Evolutionary conservation across 768 basidiomycete species (phyloP).

Genomic region (Sarcomyxa edulis): DNA sequence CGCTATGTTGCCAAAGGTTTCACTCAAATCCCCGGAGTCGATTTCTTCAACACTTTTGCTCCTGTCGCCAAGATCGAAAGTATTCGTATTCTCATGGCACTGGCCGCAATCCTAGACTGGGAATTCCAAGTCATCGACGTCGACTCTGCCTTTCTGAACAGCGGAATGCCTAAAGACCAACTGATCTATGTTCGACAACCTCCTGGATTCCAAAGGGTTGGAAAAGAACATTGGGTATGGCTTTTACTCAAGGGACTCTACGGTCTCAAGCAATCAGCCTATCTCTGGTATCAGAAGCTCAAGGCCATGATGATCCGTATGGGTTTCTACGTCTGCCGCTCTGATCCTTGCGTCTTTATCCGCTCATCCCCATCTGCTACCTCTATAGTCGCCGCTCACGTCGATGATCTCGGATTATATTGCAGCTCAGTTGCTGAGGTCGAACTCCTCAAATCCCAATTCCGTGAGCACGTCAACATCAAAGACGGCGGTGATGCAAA

Average conservation of each 20-base stretch:
- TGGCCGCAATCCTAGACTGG: conserved; percentile 26
- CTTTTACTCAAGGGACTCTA: conserved; percentile 1
- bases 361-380: neutral
- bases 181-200: neutral
- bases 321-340: neutral
- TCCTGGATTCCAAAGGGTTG: conserved; percentile 19
- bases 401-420: conserved; percentile 9
- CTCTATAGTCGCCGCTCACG: conserved; percentile 8
- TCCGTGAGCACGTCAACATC: neutral
- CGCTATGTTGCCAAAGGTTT: conserved; percentile 25
- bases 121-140: conserved; percentile 36
- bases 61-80: conserved; percentile 24
- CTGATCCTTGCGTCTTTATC: conserved; percentile 2
- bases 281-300: conserved; percentile 2
- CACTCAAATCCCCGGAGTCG: conserved; percentile 29
- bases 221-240: conserved; percentile 17
- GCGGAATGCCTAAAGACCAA: conserved; percentile 11
- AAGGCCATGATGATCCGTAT: conserved; percentile 5
- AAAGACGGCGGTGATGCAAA: neutral
- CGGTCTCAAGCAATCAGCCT: conserved; percentile 5
- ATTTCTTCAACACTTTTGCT: conserved; percentile 23
- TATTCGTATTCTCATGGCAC: conserved; percentile 22
- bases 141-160: conserved; percentile 26
- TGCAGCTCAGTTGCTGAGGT: neutral
- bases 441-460: neutral